Evolutionary conservation across 148 eudicot genomes (phyloP).

Genomic region (Amaranthus palmeri): DNA sequence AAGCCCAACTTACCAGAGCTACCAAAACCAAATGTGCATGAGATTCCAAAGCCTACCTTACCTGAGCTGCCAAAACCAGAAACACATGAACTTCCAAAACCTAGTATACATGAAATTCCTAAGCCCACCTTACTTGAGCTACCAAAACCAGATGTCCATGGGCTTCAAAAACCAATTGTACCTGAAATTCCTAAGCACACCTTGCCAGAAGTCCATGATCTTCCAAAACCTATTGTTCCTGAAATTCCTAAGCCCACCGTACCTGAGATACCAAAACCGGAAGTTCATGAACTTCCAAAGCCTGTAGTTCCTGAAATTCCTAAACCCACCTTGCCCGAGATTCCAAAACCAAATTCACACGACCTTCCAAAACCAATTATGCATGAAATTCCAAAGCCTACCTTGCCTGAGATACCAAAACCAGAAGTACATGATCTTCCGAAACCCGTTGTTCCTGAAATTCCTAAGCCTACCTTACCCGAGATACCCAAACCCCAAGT

Average conservation of each 20-base stretch:
- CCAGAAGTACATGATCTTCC: conserved; percentile 5
- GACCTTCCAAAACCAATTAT: conserved; percentile 8
- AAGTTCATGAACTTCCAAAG: conserved; percentile 1
- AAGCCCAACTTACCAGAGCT: background rate
- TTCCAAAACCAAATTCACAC: background rate
- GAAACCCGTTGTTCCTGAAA: conserved; percentile 4
- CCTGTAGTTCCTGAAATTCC: background rate
- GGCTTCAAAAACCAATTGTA: conserved; percentile 8
- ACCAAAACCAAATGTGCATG: conserved; percentile 9
- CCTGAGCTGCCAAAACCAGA: conserved; percentile 8
- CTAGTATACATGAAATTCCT: conserved; percentile 5
- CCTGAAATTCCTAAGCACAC: background rate
- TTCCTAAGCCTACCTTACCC: conserved; percentile 10
- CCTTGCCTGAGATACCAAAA: conserved; percentile 17
- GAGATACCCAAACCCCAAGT: conserved; percentile 4
- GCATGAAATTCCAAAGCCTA: conserved; percentile 11
- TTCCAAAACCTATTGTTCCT: conserved; percentile 12
- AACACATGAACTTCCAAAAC: conserved; percentile 9
- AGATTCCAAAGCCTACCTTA: conserved; percentile 7
- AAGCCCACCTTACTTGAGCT: conserved; percentile 15
- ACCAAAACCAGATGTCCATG: conserved; percentile 9
- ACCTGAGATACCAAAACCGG: conserved; percentile 9
- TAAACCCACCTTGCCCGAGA: conserved; percentile 1
- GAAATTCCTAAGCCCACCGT: conserved; percentile 6
- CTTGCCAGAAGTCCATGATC: background rate